phyloP scores from a whole-genome alignment of 495 filamentous ascomycete genomes.

The Podospora fimiseda region DNA sequence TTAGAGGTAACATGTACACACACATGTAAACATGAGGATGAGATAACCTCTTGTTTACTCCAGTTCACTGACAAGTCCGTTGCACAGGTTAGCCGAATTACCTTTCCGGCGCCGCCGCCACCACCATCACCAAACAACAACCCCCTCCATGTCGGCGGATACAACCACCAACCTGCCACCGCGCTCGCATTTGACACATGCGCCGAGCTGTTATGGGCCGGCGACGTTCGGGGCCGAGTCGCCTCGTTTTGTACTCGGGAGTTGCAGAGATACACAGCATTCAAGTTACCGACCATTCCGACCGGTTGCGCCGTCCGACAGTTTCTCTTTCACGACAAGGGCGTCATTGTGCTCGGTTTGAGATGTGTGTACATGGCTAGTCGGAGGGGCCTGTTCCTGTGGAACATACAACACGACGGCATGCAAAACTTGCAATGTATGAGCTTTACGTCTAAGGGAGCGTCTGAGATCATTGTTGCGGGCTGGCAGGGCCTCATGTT shows the following conservation, averaged over 20 bases:
- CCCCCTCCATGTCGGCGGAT: conserved; percentile 29
- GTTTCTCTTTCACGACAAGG: conserved; percentile 78
- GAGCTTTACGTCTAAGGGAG: conserved; percentile 83
- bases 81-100: conserved; percentile 65
- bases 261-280: conserved; percentile 64
- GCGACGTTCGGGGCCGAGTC: conserved; percentile 77
- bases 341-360: conserved; percentile 71
- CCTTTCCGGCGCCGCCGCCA: conserved; percentile 62
- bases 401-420: conserved; percentile 69
- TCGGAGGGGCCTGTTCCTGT: conserved; percentile 72
- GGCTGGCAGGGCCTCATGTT: conserved; percentile 85
- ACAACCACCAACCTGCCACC: conserved; percentile 45
- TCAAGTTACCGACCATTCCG: conserved; percentile 54
- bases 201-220: conserved; percentile 86
- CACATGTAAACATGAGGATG: background rate
- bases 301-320: conserved; percentile 69
- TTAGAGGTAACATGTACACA: background rate
- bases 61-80: too few species aligned
- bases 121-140: conserved; percentile 57
- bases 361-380: conserved; percentile 79
- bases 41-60: background rate
- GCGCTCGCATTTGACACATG: conserved; percentile 79
- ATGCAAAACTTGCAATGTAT: conserved; percentile 86
- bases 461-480: conserved; percentile 74
- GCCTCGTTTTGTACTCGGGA: conserved; percentile 79